Evolutionary conservation across 2,329 filamentous ascomycete species (phyloP), one percentile per base, ranked within the genome.

Genomic region (Aureobasidium musti): DNA sequence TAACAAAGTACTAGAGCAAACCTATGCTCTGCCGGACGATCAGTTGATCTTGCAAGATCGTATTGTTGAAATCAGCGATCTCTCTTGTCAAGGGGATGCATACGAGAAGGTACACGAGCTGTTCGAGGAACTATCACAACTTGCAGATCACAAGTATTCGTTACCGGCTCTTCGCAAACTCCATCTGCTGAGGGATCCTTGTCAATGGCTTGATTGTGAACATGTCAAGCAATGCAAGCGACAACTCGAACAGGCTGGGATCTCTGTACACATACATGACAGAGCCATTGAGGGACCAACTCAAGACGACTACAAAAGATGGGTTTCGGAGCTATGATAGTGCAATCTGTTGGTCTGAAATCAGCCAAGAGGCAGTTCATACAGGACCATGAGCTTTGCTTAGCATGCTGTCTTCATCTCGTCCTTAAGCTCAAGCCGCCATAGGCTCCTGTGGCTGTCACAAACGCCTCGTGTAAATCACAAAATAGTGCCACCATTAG

Each of bases 191-290:
- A 54, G 50, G 8, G 50, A 54, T 23, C 19, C 19, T 17, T 54
- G 50, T n/a, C 50, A 54, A 23, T 54, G 50, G 50, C 50, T 54
- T 7, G 30, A 23, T 17, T 54, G 50, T n/a, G 50, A 54, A 54
- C 30, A 35, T 37, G 28, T 54, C 50, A 54, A 54, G 33, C 50
- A 37, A 54, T 21, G 19, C 6, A 37, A n/a, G 13, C 28, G 50
- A 37, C 50, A 35, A 10, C 10, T 54, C 19, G 6, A 23, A 30
- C 30, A 54, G 2, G 33, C 10, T 14, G 50, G 50, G 14, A 54
- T 54, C 3, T 3, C 50, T 17, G 19, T 54, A 21, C 30, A 23
- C n/a, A 19, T 54, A 10, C 50, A 54, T 17, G 50, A 54, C 8
- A 54, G 50, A 23, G n/a, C 19, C 5, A 54, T 54, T 4, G 50